phyloP scores from a whole-genome alignment of 140 eudicot genomes.

The Oenanthe javanica region DNA sequence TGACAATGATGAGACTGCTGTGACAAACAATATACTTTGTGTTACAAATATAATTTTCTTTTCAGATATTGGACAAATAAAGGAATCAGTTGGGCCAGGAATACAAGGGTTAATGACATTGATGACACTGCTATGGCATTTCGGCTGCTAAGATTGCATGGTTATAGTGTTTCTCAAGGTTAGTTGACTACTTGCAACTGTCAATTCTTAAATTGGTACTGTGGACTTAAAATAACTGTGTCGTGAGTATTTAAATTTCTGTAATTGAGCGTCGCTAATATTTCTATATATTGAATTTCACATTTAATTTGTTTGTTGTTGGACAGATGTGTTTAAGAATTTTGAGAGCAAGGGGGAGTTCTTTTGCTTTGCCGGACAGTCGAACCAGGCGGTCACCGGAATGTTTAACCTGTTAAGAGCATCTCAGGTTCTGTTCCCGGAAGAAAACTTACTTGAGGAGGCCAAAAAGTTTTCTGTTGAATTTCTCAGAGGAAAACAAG shows the following conservation, averaged over 20 bases:
- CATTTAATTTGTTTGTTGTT: neutral
- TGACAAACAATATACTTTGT: too few relatives aligned
- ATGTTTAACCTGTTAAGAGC: constrained; percentile 80
- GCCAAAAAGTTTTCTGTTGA: constrained; percentile 53
- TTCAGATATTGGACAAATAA: constrained; percentile 59
- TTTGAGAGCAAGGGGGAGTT: constrained; percentile 70
- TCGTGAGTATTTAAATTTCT: too few relatives aligned
- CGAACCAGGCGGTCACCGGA: constrained; percentile 88
- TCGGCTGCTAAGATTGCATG: constrained; percentile 77
- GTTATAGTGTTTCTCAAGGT: constrained; percentile 68
- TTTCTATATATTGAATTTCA: too few relatives aligned
- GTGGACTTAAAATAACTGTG: too few relatives aligned
- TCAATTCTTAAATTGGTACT: too few relatives aligned
- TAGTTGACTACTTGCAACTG: neutral
- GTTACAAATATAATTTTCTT: neutral
- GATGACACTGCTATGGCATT: constrained; percentile 98
- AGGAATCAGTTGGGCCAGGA: constrained; percentile 97
- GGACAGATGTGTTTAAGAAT: constrained; percentile 57
- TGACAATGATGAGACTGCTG: too few relatives aligned
- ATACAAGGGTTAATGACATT: constrained; percentile 68
- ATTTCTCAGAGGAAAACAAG: constrained; percentile 48
- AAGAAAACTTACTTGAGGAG: constrained; percentile 55
- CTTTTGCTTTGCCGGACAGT: constrained; percentile 65
- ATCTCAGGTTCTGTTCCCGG: constrained; percentile 62
- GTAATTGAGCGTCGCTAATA: too few relatives aligned